phyloP scores from a whole-genome alignment of 1,284 basidiomycete genomes.

The Trichosporon faecale region DNA sequence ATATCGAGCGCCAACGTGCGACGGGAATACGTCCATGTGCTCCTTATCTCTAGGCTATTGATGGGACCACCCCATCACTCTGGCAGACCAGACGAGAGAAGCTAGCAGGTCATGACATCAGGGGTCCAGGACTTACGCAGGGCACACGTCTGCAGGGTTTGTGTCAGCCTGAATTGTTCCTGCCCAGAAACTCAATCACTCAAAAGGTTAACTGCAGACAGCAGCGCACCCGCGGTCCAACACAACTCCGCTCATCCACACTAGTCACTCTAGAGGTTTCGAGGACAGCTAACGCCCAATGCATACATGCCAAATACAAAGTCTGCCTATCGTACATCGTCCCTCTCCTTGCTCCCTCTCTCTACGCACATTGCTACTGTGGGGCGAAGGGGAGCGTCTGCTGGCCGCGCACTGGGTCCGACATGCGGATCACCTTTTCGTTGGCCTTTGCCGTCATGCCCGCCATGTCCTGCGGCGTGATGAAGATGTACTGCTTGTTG shows the following conservation, averaged over 20 bases:
- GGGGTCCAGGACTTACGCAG: neutral
- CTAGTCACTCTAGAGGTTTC: neutral
- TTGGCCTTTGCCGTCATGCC: slow-evolving; percentile 36
- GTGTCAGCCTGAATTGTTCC: neutral
- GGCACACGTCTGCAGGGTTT: neutral
- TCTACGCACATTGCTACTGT: slow-evolving; percentile 5
- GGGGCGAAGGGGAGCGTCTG: slow-evolving; percentile 1
- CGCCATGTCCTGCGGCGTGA: slow-evolving; percentile 64
- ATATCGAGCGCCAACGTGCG: neutral
- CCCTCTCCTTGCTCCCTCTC: neutral
- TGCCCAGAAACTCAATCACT: neutral
- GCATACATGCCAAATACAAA: slow-evolving; percentile 10
- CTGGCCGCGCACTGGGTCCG: slow-evolving; percentile 45
- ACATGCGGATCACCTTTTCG: slow-evolving; percentile 41
- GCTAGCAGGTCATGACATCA: neutral
- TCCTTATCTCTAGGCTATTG: neutral
- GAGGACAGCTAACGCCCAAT: neutral
- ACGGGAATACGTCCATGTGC: neutral
- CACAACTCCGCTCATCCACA: neutral
- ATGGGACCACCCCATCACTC: neutral
- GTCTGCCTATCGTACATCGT: neutral
- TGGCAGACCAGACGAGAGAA: neutral
- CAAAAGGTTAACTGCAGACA: neutral
- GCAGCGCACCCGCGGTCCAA: neutral
- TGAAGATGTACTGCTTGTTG: slow-evolving; percentile 85